Evolutionary conservation across 148 eudicot species (phyloP).

Genomic region (Rhododendron simsii): DNA sequence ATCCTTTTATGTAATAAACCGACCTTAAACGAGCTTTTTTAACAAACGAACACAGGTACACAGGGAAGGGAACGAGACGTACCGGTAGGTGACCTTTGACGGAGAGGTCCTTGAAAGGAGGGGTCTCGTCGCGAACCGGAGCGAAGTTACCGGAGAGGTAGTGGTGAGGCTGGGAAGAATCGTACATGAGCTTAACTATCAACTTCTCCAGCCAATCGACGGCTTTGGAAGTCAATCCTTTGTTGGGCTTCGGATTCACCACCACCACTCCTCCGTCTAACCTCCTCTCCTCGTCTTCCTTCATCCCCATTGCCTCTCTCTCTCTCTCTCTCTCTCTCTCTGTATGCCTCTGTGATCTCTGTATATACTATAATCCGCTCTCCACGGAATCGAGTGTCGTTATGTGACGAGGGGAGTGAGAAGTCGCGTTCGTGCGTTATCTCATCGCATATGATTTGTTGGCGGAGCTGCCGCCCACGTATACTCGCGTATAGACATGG

Average conservation of each 20-base stretch:
- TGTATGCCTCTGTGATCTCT: not conserved
- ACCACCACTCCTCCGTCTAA: constrained; percentile 37
- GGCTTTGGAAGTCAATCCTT: constrained; percentile 59
- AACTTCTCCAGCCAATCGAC: constrained; percentile 74
- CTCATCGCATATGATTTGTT: not conserved
- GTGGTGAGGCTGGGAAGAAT: constrained; percentile 46
- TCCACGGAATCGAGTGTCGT: not conserved
- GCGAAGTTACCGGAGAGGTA: constrained; percentile 78
- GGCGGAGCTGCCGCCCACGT: not conserved
- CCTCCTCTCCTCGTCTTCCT: constrained; percentile 14
- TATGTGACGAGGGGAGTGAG: not conserved
- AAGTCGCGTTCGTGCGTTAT: not conserved
- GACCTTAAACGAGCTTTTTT: no score
- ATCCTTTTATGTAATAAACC: no score
- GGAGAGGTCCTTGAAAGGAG: constrained; percentile 62
- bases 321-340: not conserved
- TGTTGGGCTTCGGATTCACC: constrained; percentile 69
- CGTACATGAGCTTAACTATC: constrained; percentile 63
- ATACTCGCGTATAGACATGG: not conserved
- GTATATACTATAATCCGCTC: not conserved
- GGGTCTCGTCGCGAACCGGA: constrained; percentile 71
- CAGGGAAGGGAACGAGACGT: constrained; percentile 4
- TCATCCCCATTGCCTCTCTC: constrained; percentile 15
- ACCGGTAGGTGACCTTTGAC: constrained; percentile 81
- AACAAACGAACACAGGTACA: no score